Evolutionary conservation across 352 stramenopile species (phyloP).

Genomic region (Globisporangium perplexum): DNA sequence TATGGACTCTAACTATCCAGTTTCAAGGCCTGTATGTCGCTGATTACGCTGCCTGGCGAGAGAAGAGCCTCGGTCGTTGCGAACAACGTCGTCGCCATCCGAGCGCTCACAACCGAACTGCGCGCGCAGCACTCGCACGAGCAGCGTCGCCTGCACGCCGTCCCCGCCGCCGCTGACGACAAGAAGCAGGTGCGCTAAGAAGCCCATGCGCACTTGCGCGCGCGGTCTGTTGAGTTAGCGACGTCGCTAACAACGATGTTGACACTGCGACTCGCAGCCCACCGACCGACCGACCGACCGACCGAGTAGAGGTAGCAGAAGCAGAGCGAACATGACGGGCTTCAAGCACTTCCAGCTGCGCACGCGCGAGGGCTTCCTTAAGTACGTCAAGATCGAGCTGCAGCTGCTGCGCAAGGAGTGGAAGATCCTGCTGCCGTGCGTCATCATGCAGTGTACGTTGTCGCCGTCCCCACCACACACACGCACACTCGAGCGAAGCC

Average conservation of each 20-base stretch:
- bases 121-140: too few species aligned
- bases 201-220: neutral
- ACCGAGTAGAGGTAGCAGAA: slow-evolving; percentile 5
- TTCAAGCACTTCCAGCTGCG: slow-evolving; percentile 45
- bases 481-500: too few species aligned
- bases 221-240: too few species aligned
- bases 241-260: too few species aligned
- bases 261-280: too few species aligned
- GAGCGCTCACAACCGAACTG: too few species aligned
- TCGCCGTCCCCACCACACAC: too few species aligned
- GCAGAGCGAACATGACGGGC: neutral
- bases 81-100: too few species aligned
- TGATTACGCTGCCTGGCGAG: too few species aligned
- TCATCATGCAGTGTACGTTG: slow-evolving; percentile 83
- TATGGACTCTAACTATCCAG: neutral
- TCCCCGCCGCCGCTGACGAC: too few species aligned
- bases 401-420: slow-evolving; percentile 56
- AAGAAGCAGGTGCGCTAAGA: neutral
- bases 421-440: slow-evolving; percentile 66
- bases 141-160: too few species aligned
- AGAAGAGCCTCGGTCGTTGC: too few species aligned
- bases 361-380: slow-evolving; percentile 46
- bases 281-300: neutral
- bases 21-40: neutral
- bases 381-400: slow-evolving; percentile 61